Base-by-base conservation (phyloP, 2,329 filamentous ascomycete species). In the Pyricularia pennisetigena region DNA sequence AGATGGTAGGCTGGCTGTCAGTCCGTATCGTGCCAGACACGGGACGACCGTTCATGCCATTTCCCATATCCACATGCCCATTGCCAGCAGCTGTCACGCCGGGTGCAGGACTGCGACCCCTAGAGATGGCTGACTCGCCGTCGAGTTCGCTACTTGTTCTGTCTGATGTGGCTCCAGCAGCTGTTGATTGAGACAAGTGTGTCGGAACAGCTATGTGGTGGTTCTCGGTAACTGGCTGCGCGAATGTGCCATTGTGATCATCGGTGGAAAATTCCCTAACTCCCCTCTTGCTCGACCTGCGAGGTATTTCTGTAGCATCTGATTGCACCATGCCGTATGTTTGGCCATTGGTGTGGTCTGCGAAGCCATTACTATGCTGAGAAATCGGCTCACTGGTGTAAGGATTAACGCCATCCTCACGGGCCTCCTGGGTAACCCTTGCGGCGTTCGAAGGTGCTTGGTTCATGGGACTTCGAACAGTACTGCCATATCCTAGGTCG, bases 361-460 rank as follows among this genome's bases (percentile, higher is more conserved):
- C 41, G n/a, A n/a, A 49, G 41, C 41, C 41, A 49, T n/a, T 49
- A 6, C n/a, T 4, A n/a, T 20, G 16, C 23, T 70, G 72, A 28
- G 71, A 71, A 14, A 81, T 70, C 0, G 82, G 79, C 71, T 84
- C 79, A 71, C 78, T 82, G 35, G 81, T 86, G 71, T 87, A 87
- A 2, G 85, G 85, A 72, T 88, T 87, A 57, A 87, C 79, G 7
- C 85, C 84, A 69, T 87, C 85, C 70, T 84, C 77, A 69, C 80
- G 77, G 2, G 83, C 85, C 69, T 84, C 79, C 69, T 82, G 77
- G 71, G 81, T 80, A 69, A 85, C 80, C 65, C 85, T 75, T 67
- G 81, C 80, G 9, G 83, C 85, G 68, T 83, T 79, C 6, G 83
- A 84, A 32, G 81, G 82, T 30, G 83, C 79, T 67, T 82, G 79